phyloP scores from a whole-genome alignment of 73 alveolate species.

The Blepharisma japonicum region DNA sequence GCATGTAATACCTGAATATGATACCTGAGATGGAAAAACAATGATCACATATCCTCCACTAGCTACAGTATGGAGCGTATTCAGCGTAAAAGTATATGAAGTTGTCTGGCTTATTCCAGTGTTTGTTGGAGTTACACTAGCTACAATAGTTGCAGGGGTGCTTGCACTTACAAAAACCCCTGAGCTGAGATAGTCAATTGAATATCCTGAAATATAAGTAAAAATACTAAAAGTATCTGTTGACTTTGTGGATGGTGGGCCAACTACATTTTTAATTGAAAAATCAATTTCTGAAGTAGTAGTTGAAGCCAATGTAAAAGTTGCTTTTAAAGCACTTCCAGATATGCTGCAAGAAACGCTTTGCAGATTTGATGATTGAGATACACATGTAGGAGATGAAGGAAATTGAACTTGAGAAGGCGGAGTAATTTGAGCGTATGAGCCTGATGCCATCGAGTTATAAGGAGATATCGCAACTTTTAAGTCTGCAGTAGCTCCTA shows the following conservation, averaged over 20 bases:
- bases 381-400: background rate
- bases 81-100: too few relatives aligned
- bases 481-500: slow-evolving; percentile 9
- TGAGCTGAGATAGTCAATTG: background rate
- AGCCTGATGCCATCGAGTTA: background rate
- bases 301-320: background rate
- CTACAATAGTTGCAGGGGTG: background rate
- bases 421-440: background rate
- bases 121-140: too few relatives aligned
- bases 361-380: background rate
- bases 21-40: too few relatives aligned
- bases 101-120: too few relatives aligned
- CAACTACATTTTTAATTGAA: background rate
- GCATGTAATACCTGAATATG: too few relatives aligned
- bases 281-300: background rate
- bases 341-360: background rate
- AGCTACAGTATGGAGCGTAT: too few relatives aligned
- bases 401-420: background rate
- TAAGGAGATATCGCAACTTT: background rate
- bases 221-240: background rate
- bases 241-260: background rate
- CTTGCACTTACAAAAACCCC: background rate
- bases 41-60: too few relatives aligned
- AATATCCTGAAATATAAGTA: background rate
- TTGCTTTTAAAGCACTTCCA: background rate